Percentiles rank a stretch among this genome's conserved stretches.
These are phyloP conservation scores for Insectozyma bohioensis DNA, from an alignment of 1,139 yeast species.

Conservation along the genomic window DNA sequence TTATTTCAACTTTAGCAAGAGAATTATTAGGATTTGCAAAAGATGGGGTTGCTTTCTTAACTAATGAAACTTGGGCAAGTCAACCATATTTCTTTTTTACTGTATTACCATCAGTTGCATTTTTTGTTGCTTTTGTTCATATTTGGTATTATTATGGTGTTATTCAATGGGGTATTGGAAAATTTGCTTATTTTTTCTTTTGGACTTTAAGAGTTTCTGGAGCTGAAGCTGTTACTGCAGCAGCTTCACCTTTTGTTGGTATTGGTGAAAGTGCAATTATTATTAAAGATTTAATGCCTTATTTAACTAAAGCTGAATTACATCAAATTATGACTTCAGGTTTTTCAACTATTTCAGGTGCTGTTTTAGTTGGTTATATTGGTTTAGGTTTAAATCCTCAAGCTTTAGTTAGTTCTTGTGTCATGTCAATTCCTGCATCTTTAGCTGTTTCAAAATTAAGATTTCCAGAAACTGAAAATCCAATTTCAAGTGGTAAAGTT, in stretches of 20 bases:
- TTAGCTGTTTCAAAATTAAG: conserved; percentile 63
- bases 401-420: conserved; percentile 66
- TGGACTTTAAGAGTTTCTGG: conserved; percentile 64
- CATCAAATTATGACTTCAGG: conserved; percentile 70
- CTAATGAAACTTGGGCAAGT: conserved; percentile 39
- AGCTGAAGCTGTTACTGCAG: conserved; percentile 68
- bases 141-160: conserved; percentile 62
- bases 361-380: conserved; percentile 64
- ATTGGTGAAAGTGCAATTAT: conserved; percentile 69
- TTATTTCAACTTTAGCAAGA: conserved; percentile 60
- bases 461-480: conserved; percentile 59
- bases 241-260: conserved; percentile 70
- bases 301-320: conserved; percentile 60
- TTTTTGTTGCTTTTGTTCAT: conserved; percentile 65
- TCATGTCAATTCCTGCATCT: conserved; percentile 71
- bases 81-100: conserved; percentile 54
- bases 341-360: conserved; percentile 67
- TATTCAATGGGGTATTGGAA: conserved; percentile 61
- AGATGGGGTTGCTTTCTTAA: conserved; percentile 63
- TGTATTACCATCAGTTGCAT: conserved; percentile 62
- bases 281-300: conserved; percentile 62
- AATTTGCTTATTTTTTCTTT: conserved; percentile 60
- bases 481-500: conserved; percentile 52
- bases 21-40: conserved; percentile 61
- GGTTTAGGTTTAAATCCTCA: conserved; percentile 65